A percentile compares a stretch with the other conserved stretches of the same genome.
These are phyloP conservation scores for Mucuna pruriens DNA, from an alignment of 306 rosid species.

Conservation along the genomic window DNA sequence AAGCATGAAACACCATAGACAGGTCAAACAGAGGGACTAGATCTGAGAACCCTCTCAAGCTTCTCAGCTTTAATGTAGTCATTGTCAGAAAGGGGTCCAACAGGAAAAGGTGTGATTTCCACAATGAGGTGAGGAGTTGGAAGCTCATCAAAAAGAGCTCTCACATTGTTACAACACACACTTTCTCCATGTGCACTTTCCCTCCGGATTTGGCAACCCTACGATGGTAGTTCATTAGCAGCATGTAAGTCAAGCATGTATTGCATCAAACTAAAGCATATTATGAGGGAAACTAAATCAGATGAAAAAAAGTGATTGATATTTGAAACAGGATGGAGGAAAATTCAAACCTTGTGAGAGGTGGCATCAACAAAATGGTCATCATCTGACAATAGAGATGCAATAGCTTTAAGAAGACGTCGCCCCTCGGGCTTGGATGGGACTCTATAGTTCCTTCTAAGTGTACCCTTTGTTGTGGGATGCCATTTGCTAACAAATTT, in stretches of 20 bases:
- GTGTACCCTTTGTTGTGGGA: conserved; percentile 96
- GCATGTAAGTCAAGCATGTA: background rate
- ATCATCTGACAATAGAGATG: conserved; percentile 82
- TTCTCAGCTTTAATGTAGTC: conserved; percentile 94
- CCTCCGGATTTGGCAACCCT: conserved; percentile 97
- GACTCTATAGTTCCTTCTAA: conserved; percentile 84
- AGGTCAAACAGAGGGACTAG: conserved; percentile 80
- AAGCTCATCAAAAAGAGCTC: conserved; percentile 96
- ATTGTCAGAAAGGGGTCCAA: conserved; percentile 74
- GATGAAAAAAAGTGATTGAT: background rate
- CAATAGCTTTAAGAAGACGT: conserved; percentile 80
- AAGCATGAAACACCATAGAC: conserved; percentile 23
- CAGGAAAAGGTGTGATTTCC: conserved; percentile 90
- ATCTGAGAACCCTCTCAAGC: conserved; percentile 87
- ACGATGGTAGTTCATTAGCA: conserved; percentile 31
- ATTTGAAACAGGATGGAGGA: background rate
- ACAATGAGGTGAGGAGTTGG: conserved; percentile 90
- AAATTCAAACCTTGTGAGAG: conserved; percentile 82
- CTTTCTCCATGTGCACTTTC: conserved; percentile 99
- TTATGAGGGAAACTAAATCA: background rate
- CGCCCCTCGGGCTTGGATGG: conserved; percentile 85
- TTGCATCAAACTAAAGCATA: background rate
- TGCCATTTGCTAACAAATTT: conserved; percentile 95
- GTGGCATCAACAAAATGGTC: conserved; percentile 92
- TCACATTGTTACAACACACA: conserved; percentile 95